phyloP scores from a whole-genome alignment of 139 green algal genomes.

The Spirogloea muscicola region DNA sequence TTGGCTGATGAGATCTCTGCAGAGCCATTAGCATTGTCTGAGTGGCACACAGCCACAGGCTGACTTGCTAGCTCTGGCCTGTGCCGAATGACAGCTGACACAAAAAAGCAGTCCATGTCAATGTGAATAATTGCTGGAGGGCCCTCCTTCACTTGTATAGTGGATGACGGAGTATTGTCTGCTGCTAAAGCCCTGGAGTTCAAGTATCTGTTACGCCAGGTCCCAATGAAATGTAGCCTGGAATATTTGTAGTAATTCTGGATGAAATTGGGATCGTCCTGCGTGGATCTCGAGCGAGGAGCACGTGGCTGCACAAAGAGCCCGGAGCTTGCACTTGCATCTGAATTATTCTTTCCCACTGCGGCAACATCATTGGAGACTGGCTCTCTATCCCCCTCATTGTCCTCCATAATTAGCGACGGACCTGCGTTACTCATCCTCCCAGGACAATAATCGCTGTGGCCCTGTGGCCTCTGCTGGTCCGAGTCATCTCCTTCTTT shows the following conservation, averaged over 20 bases:
- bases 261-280: conserved; percentile 40
- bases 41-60: conserved; percentile 80
- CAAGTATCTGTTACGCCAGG: conserved; percentile 41
- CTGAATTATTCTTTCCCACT: not conserved
- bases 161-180: no score
- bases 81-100: conserved; percentile 48
- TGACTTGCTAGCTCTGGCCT: conserved; percentile 35
- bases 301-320: not conserved
- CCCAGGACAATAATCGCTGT: no score
- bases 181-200: no score
- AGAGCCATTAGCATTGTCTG: conserved; percentile 59
- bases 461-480: no score
- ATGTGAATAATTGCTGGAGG: conserved; percentile 84
- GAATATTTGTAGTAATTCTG: conserved; percentile 48
- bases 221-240: conserved; percentile 42
- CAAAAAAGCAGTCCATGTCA: conserved; percentile 99
- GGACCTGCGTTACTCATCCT: no score
- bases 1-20: conserved; percentile 85
- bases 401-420: no score
- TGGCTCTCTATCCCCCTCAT: no score
- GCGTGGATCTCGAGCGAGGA: conserved; percentile 19
- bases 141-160: no score
- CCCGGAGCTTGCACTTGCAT: not conserved
- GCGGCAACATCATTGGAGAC: not conserved
- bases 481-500: no score